A percentile compares a stretch with the other conserved stretches of the same genome.
Conservation (phyloP, 257 asterid genomes). For the Solanum ossicruentum region DNA sequence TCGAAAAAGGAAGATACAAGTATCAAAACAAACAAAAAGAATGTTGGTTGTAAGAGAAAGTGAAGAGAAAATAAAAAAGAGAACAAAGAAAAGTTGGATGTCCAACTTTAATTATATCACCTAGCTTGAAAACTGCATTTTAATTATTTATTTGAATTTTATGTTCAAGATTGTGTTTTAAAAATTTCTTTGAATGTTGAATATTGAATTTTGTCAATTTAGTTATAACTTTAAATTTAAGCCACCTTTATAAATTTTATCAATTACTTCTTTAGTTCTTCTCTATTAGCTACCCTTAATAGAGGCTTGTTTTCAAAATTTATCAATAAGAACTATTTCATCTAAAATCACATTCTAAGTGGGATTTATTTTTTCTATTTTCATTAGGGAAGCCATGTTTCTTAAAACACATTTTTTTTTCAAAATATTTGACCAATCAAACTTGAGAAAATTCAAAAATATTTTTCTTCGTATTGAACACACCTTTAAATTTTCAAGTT, state of each 20-base stretch:
- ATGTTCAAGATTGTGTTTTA: neutral
- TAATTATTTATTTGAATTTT: too few species aligned
- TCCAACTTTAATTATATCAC: too few species aligned
- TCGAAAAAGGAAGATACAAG: neutral
- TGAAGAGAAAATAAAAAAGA: neutral
- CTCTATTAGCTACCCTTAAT: too few species aligned
- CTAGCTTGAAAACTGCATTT: neutral
- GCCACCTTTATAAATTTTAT: too few species aligned
- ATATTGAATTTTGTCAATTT: neutral
- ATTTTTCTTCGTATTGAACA: too few species aligned
- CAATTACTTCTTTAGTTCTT: too few species aligned
- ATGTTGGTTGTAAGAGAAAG: neutral
- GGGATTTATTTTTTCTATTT: too few species aligned
- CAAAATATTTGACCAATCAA: too few species aligned
- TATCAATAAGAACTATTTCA: neutral
- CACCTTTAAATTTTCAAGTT: too few species aligned
- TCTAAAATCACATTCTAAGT: neutral
- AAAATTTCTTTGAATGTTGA: neutral
- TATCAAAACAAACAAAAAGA: neutral
- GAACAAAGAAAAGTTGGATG: neutral
- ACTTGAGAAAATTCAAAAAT: too few species aligned
- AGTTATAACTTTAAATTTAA: neutral
- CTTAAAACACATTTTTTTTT: too few species aligned
- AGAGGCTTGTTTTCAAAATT: neutral
- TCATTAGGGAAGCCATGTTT: neutral